Evolutionary conservation across 2,329 filamentous ascomycete species (phyloP).

Genomic region (Camillea tinctor): DNA sequence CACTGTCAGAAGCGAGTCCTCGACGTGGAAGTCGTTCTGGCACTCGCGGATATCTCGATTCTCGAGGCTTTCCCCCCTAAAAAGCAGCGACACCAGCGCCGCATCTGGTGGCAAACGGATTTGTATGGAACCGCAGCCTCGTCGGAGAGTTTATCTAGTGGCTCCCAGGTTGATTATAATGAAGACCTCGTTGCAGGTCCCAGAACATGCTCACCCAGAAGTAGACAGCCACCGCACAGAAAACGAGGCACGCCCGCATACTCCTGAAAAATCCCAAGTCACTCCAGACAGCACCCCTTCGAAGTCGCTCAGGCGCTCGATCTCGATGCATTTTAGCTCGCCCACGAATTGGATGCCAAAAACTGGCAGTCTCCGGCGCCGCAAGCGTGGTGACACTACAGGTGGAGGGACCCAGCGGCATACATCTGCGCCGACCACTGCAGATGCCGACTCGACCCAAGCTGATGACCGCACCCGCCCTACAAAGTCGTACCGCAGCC

Average conservation of each 20-base stretch:
- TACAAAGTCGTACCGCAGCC: constrained; percentile 27
- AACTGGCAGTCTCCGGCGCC: constrained; percentile 55
- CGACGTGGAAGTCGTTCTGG: constrained; percentile 57
- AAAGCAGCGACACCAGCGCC: constrained; percentile 28
- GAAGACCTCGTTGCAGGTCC: constrained; percentile 13
- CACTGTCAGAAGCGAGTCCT: constrained; percentile 13
- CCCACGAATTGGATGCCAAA: constrained; percentile 56
- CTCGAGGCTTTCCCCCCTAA: constrained; percentile 22
- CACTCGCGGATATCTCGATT: constrained; percentile 40
- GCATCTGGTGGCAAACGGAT: constrained; percentile 29
- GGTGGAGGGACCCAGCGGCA: constrained; percentile 47
- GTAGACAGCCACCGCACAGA: constrained; percentile 16
- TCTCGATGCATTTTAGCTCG: constrained; percentile 60
- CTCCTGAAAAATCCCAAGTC: constrained; percentile 21
- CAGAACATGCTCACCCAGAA: constrained; percentile 8
- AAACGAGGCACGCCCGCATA: constrained; percentile 25
- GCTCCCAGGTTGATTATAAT: constrained; percentile 30
- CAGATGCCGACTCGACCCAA: constrained; percentile 23
- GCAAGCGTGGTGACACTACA: constrained; percentile 48
- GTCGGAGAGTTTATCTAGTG: constrained; percentile 38
- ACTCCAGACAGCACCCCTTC: constrained; percentile 41
- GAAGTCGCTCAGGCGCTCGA: constrained; percentile 49
- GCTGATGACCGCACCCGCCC: constrained; percentile 25
- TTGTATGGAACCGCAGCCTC: constrained; percentile 32
- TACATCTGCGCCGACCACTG: constrained; percentile 49